Evolutionary conservation across 1,284 basidiomycete species (phyloP), one percentile per base, ranked within the genome.

Genomic region (Bjerkandera adusta): DNA sequence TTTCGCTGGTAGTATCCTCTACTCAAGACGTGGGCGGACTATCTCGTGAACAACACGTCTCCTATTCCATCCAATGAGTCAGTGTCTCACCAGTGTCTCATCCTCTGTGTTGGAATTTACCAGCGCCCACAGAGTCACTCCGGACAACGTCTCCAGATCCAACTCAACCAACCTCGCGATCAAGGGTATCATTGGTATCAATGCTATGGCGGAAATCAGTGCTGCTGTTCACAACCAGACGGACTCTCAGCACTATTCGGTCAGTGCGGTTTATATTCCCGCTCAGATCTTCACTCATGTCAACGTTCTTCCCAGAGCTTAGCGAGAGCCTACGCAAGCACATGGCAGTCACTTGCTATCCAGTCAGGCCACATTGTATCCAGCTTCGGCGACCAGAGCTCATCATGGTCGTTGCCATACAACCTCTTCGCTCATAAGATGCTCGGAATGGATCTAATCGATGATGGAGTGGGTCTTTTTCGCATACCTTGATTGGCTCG

Each of bases 111-210:
- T n/a, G 21, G 24, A 24, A 10, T 2, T 20, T 24, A n/a, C 10
- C 7, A 7, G 18, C 34, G 7, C 10, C 11, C 34, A 35, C 10
- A 52, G 51, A 18, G 18, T 30, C 11, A 33, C 25, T 16, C 41
- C 45, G 11, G 52, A 54, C 40, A 18, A 8, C 3, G 29, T 25
- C 12, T 20, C 41, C 5, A 67, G 84, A 16, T 76, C 77, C 29
- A 86, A 88, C 58, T 82, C 85, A 60, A 85, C 84, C 7, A 85
- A 88, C 56, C 70, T 85, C 13, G 84, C 84, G 1, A 81, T 86
- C 64, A 87, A 87, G 54, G 84, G 83, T 11, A 83, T 85, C 49
- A 66, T 83, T 38, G 83, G 81, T 18, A 85, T 86, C 59, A 75
- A 71, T 50, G 81, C 72, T 8, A 83, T 85, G 80, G 67, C 76